Evolutionary conservation across 306 rosid genomes (phyloP), one percentile per base, ranked within the genome.

Genomic region (Sicyos baderoa): DNA sequence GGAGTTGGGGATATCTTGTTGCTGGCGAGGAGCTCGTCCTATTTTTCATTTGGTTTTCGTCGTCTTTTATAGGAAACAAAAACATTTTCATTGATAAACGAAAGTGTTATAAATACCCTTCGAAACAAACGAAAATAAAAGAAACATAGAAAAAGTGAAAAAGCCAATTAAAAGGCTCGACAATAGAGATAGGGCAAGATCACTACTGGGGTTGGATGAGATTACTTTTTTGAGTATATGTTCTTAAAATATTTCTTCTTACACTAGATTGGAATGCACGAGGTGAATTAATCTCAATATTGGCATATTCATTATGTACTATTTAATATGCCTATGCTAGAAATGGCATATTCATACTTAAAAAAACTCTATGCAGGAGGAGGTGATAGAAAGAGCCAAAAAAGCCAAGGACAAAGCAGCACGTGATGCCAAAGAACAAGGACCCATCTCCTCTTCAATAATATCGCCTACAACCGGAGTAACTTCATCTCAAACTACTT

Each of bases 391-490:
- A 63, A 88, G 91, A 77, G 99, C 95, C 50, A 82, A 84, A 83
- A 84, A 60, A 72, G 94, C 89, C 2, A 90, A 86, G 81, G 97
- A 88, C 66, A 86, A 84, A 81, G 97, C 99, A 9, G 96, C 97
- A 9, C 82, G 86, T 0, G 90, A 93, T 55, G 85, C 94, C 45
- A 16, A 42, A 42, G 80, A 84, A 60, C 87, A 76, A 80, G 89
- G 86, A 27, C 79, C 78, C 2, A 0, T 81, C 68, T 42, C 86
- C 25, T 25, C 71, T 19, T 65, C 70, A 22, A 22, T 44, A 21
- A 45, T 13, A 45, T 19, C 54, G 37, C 54, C 70, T 45, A 19
- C 32, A 1, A 44, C 14, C 42, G 42, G 9, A 14, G 55, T 47
- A 47, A 7, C 22, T 65, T 65, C 71, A 14, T 65, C 71, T 45